Base-by-base conservation (phyloP, 768 basidiomycete species). In the Trametes coccinea region DNA sequence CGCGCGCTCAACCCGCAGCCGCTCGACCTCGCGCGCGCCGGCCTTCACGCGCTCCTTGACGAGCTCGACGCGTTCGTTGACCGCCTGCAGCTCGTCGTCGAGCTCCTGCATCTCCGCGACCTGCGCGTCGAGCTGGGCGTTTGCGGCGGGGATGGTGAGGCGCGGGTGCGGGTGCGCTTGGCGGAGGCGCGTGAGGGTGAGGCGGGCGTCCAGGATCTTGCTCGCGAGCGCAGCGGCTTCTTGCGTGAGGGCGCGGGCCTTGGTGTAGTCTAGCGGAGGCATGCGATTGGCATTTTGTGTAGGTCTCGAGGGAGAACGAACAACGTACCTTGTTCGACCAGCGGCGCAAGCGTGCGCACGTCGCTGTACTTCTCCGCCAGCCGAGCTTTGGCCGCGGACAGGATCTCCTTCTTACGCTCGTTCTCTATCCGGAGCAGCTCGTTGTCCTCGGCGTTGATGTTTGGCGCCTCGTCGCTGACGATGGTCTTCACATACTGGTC, bases 401-500 rank as follows among this genome's bases (percentile, higher is more conserved):
- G 71, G 27, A 73, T 77, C 33, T 78, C 82, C 72, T 96, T 94
- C 77, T 89, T 92, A 66, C 83, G 76, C 53, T 84, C 84, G 67
- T 92, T 93, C 49, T 75, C 73, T 5, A 76, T 67, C 27, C 80
- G 74, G 8, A 92, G 80, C 22, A 80, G 81, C 61, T 88, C 84
- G 67, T 94, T 95, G 62, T 89, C 87, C n/a, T 88, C 88, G 7
- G 85, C 85, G 5, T 88, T 89, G 43, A 94, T 84, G 60, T 87
- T 84, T 2, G 89, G 89, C 0, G 92, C 90, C 60, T 95, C 91
- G 67, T 92, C 89, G 70, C 87, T 91, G 51, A 93, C 88, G 67
- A 95, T 93, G 0, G 86, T 87, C 71, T 89, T 89, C 67, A 94
- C 81, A 69, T 95, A 95, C 73, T 89, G 87, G 67, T 92, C 86